These are phyloP conservation scores for Sporodiniella umbellata DNA, from an alignment of 371 early-diverging fungal species.

Conservation along the genomic window DNA sequence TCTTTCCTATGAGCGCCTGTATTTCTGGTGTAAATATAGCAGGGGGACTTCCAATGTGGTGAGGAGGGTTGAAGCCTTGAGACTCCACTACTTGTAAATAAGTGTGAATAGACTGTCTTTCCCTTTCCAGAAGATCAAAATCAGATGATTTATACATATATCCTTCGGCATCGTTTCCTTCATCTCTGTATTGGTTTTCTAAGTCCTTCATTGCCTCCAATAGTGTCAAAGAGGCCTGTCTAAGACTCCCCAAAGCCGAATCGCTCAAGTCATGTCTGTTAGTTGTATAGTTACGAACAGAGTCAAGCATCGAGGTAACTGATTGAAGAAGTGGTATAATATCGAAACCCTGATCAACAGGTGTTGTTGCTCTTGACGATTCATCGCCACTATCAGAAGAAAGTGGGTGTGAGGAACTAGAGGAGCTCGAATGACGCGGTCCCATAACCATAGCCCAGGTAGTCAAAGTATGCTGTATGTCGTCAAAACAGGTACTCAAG, in stretches of 20 bases:
- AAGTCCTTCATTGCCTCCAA: conserved; percentile 36
- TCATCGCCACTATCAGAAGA: not conserved
- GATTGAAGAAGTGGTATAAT: conserved; percentile 33
- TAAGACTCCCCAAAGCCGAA: conserved; percentile 23
- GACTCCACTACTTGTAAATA: conserved; percentile 34
- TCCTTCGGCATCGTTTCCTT: conserved; percentile 23
- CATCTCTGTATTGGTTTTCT: conserved; percentile 30
- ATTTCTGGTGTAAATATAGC: conserved; percentile 36
- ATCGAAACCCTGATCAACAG: conserved; percentile 21
- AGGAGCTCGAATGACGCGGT: conserved; percentile 1
- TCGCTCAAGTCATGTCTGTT: conserved; percentile 39
- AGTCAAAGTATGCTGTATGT: conserved; percentile 35
- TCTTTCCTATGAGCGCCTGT: conserved; percentile 30
- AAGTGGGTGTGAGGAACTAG: not conserved
- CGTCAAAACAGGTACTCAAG: conserved; percentile 25
- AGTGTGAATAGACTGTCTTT: conserved; percentile 27
- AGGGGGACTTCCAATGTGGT: conserved; percentile 41
- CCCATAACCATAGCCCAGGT: conserved; percentile 39
- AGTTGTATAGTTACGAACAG: conserved; percentile 41
- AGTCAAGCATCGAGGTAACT: conserved; percentile 37
- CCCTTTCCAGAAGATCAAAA: conserved; percentile 28
- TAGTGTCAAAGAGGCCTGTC: conserved; percentile 31
- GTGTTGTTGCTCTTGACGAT: not conserved
- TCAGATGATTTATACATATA: conserved; percentile 34
- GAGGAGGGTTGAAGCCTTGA: conserved; percentile 43